phyloP scores from a whole-genome alignment of 2,329 filamentous ascomycete species.

The Botryotinia globosa region DNA sequence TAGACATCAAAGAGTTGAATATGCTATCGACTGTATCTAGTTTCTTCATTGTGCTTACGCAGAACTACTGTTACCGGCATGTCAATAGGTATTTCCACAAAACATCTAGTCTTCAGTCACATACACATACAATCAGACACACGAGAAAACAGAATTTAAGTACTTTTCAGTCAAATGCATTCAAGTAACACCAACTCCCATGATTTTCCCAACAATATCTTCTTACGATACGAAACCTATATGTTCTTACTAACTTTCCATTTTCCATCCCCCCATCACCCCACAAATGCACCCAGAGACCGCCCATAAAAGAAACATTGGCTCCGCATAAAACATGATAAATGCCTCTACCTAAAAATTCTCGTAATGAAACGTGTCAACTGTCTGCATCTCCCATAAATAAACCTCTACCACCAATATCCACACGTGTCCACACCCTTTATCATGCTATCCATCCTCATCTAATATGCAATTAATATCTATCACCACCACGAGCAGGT shows the following conservation, averaged over 20 bases:
- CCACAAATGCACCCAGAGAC: not conserved
- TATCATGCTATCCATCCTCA: not conserved
- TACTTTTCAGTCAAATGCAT: conserved; percentile 7
- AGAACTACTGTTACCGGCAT: not conserved
- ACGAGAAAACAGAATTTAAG: not conserved
- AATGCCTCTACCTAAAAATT: conserved; percentile 1
- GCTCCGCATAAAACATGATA: conserved; percentile 1
- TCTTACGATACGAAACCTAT: not conserved
- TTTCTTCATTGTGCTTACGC: not conserved
- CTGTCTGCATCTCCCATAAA: conserved; percentile 1
- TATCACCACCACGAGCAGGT: conserved; percentile 9
- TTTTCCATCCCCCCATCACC: not conserved
- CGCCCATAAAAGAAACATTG: conserved; percentile 6
- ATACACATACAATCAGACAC: not conserved
- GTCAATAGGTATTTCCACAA: not conserved
- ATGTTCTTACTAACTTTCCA: not conserved
- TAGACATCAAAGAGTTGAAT: not conserved
- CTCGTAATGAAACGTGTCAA: not conserved
- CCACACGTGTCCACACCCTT: not conserved
- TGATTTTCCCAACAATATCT: conserved; percentile 4
- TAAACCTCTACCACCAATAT: not conserved
- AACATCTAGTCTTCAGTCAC: not conserved
- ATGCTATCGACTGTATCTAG: not conserved
- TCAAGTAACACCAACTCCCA: conserved; percentile 2
- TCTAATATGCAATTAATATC: conserved; percentile 9